Base-by-base conservation (phyloP, 2,329 filamentous ascomycete species). In the Ophiostoma fasciatum region DNA sequence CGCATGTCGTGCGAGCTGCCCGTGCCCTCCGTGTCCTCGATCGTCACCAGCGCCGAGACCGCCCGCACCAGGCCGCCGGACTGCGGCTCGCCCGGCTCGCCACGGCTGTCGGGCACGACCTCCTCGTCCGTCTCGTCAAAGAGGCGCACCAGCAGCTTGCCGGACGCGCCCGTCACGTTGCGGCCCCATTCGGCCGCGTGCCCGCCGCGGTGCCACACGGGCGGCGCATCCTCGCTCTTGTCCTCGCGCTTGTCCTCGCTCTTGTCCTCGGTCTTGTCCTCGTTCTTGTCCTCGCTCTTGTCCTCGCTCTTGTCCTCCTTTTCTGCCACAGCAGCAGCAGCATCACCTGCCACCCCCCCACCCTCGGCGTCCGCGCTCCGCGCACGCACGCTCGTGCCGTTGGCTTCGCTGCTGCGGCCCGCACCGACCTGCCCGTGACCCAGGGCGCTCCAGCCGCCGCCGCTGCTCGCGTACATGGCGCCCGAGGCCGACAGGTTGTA, bases 1-100 rank as follows among this genome's bases (percentile, higher is more conserved):
- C 72, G 68, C 59, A 92, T 74, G 46, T 87, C 78, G 75, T 81
- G 87, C 46, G 74, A 81, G 50, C 78, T 78, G 5, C 80, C 79
- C 41, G 71, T 66, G 46, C 71, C 71, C 38, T 71, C 67, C 28
- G 73, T 65, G 48, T 90, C 84, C 47, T 84, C 76, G 27, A 94
- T 63, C 7, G 71, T 75, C 35, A 88, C 59, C 7, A 74, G 72
- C 1, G 75, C 82, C 38, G 69, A 71, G 36, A 88, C 71, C 48
- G 81, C 73, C 33, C 81, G 75, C 22, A 77, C 68, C 19, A 69
- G 58, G n/a, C 68, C 62, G 10, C 64, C 64, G n/a, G 61, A 52
- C 11, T 57, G 52, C 1, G 56, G 55, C 3, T 50, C 48, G 27
- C 52, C 51, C 18, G 52, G 51, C 17, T 13, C 28, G 7, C 3